These are phyloP conservation scores for Trypanosoma cruzi DNA, from an alignment of 208 protist species.

Conservation along the genomic window DNA sequence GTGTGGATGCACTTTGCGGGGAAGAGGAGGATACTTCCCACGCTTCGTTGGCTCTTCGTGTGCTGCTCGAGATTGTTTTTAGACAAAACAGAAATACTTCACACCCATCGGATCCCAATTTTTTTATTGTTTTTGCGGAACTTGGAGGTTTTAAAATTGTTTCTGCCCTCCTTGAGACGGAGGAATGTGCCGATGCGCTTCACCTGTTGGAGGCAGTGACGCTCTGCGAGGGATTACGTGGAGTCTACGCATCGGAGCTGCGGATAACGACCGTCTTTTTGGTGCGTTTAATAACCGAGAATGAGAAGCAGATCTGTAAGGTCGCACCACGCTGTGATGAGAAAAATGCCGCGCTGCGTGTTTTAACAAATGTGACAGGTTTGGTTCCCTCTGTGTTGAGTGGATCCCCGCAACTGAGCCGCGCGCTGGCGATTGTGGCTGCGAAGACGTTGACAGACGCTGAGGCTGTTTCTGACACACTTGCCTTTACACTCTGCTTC, in stretches of 20 bases:
- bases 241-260: background rate
- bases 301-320: background rate
- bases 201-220: constrained; percentile 33
- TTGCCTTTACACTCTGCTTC: constrained; percentile 68
- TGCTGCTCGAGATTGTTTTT: constrained; percentile 43
- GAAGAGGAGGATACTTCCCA: constrained; percentile 20
- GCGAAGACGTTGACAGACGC: constrained; percentile 10
- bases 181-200: constrained; percentile 27
- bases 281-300: constrained; percentile 10
- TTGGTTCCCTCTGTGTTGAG: constrained; percentile 31
- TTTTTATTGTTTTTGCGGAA: constrained; percentile 36
- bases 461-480: constrained; percentile 27
- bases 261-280: constrained; percentile 9
- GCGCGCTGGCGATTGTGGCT: constrained; percentile 12
- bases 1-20: constrained; percentile 16
- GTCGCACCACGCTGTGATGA: background rate
- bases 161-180: constrained; percentile 11
- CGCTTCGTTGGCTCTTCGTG: constrained; percentile 24
- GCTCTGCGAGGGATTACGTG: constrained; percentile 16
- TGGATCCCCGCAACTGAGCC: background rate
- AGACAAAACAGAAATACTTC: constrained; percentile 26
- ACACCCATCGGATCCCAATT: constrained; percentile 11
- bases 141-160: constrained; percentile 38
- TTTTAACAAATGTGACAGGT: constrained; percentile 71
- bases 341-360: constrained; percentile 39